Conservation (phyloP, 1,139 yeast species). For the Diutina sp. region DNA sequence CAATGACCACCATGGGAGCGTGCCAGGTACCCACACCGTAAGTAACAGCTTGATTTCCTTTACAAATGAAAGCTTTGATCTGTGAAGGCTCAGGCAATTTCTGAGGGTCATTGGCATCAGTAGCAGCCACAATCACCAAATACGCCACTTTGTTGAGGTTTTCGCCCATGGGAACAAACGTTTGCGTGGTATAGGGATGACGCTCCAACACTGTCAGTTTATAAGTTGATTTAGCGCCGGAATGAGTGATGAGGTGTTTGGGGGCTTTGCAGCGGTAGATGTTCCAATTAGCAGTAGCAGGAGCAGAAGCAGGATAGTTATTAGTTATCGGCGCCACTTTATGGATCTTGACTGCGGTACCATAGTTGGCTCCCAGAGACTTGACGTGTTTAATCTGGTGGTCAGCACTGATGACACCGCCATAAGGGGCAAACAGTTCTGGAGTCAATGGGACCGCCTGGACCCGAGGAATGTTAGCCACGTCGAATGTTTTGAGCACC, state of each 20-base stretch:
- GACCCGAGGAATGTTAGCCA: constrained; percentile 6
- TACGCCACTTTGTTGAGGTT: constrained; percentile 36
- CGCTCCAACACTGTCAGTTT: constrained; percentile 66
- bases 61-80: constrained; percentile 58
- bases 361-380: constrained; percentile 63
- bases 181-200: constrained; percentile 86
- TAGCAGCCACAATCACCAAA: constrained; percentile 70
- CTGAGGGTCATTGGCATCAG: constrained; percentile 20
- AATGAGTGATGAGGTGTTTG: constrained; percentile 32
- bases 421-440: constrained; percentile 26
- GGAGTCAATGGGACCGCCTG: constrained; percentile 28
- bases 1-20: constrained; percentile 85
- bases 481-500: not conserved
- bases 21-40: constrained; percentile 68
- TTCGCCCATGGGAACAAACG: constrained; percentile 82
- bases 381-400: constrained; percentile 22
- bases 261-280: constrained; percentile 78
- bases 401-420: constrained; percentile 35
- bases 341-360: constrained; percentile 76
- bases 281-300: constrained; percentile 61
- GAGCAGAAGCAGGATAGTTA: constrained; percentile 27
- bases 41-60: constrained; percentile 80
- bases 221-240: constrained; percentile 18
- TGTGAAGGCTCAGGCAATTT: constrained; percentile 48
- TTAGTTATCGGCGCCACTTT: constrained; percentile 60